Base-by-base conservation (phyloP, 164 flowering plant genomes). In the Vitis rotundifolia region DNA sequence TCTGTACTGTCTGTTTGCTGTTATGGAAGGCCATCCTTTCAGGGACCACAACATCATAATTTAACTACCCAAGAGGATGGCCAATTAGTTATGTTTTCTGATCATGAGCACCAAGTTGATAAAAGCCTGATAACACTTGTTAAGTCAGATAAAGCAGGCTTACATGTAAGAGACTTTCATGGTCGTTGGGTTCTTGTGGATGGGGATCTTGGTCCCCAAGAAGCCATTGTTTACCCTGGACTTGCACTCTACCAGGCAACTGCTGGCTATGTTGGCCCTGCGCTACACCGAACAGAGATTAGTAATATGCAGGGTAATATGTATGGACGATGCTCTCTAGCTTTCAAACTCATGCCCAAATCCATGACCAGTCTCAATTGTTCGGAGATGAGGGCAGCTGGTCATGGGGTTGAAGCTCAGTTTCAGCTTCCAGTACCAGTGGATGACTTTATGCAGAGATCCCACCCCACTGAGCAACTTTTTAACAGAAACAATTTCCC, bases 381-480 rank as follows among this genome's bases (percentile, higher is more conserved):
- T 77, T 88, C 98, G 66, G 98, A 92, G 80, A 92, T 94, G 98
- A 86, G 89, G 68, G 96, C 96, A 49, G 99, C 97, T 51, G 99
- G 99, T 62, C 92, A 92, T 82, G 97, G 93, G 14, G 90, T 94
- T 66, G 99, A 92, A 81, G 83, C 97, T 74, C 99, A 92, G 75
- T 94, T 94, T 77, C 94, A 92, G 90, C 85, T 88, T 77, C 97
- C 99, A 37, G 81, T 94, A 62, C 81, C 89, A 64, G 99, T 94
- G 56, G 99, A 94, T 79, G 99, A 94, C 78, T 94, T 94, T 78
- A 94, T 94, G 99, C 98, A 94, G 85, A 86, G 91, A 74, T 75
- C 94, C 0, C 92, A 90, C 63, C 81, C 91, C 4, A 78, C 86
- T 2, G 97, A 91, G 71, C 94, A 91, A 59, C 78, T 88, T 13